A percentile compares a stretch with the other conserved stretches of the same genome.
Conservation (phyloP, 2,329 filamentous ascomycete species). For the Cytospora mali region DNA sequence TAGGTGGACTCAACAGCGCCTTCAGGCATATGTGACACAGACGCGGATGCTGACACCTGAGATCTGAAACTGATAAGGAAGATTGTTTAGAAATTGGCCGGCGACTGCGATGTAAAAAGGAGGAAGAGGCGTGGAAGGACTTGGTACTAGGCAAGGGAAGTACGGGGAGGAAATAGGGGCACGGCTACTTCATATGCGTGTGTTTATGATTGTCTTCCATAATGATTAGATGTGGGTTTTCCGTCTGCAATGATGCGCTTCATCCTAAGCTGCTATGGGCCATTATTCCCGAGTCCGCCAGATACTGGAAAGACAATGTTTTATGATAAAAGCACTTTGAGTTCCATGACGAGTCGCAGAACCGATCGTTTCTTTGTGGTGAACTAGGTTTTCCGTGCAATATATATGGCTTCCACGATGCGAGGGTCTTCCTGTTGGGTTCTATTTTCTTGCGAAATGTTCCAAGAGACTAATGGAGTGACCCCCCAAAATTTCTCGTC, state of each 20-base stretch:
- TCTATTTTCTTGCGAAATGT: too few species aligned
- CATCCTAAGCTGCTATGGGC: not conserved
- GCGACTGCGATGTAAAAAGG: slow-evolving; percentile 19
- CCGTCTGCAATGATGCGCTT: slow-evolving; percentile 8
- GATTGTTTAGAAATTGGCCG: not conserved
- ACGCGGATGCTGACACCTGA: not conserved
- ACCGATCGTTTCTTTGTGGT: not conserved
- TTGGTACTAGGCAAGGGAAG: slow-evolving; percentile 12
- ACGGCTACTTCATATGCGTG: slow-evolving; percentile 4
- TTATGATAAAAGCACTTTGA: not conserved
- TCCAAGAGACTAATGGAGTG: too few species aligned
- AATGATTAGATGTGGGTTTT: slow-evolving; percentile 22
- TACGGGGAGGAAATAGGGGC: slow-evolving; percentile 1
- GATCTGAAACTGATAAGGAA: not conserved
- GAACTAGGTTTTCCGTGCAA: not conserved
- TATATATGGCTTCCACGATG: not conserved
- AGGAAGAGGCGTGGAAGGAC: not conserved
- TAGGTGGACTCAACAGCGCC: not conserved
- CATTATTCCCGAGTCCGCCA: not conserved
- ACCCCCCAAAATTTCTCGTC: too few species aligned
- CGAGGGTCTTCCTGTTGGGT: too few species aligned
- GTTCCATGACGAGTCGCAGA: not conserved
- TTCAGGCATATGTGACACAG: not conserved
- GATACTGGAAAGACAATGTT: not conserved
- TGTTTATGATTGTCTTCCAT: slow-evolving; percentile 12